These are phyloP conservation scores for Diaporthe batatas DNA, from an alignment of 2,329 filamentous ascomycete species.

Conservation along the genomic window DNA sequence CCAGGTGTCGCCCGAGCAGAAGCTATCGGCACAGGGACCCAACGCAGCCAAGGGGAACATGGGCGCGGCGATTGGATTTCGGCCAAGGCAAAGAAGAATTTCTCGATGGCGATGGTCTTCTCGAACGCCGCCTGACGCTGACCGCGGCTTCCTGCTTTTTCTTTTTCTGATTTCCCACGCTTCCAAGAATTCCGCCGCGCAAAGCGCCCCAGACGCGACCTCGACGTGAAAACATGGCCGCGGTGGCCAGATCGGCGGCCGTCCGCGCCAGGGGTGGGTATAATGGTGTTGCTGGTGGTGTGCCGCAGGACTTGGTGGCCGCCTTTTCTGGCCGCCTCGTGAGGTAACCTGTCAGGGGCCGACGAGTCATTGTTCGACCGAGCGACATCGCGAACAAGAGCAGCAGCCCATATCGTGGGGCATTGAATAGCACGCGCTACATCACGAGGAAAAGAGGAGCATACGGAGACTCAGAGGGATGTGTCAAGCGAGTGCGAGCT, in stretches of 20 bases:
- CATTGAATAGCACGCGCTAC: conserved; percentile 3
- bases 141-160: conserved; percentile 20
- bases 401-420: conserved; percentile 7
- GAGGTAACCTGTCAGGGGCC: conserved; percentile 28
- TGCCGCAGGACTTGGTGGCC: conserved; percentile 22
- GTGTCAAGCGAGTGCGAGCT: conserved; percentile 28
- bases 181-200: conserved; percentile 11
- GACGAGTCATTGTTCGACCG: conserved; percentile 34
- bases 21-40: conserved; percentile 10
- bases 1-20: conserved; percentile 13
- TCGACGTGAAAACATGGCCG: conserved; percentile 7
- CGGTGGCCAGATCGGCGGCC: conserved; percentile 26
- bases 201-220: conserved; percentile 32
- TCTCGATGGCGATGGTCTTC: background rate
- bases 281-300: background rate
- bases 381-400: conserved; percentile 20
- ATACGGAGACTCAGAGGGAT: background rate
- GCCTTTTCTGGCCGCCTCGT: conserved; percentile 27
- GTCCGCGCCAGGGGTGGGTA: conserved; percentile 31
- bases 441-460: background rate
- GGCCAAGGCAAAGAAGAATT: background rate
- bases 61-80: conserved; percentile 1
- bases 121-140: conserved; percentile 3
- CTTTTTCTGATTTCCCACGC: background rate
- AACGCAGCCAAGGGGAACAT: background rate